Evolutionary conservation across 768 basidiomycete genomes (phyloP), one percentile per base, ranked within the genome.

Genomic region (Suillus clintonianus): DNA sequence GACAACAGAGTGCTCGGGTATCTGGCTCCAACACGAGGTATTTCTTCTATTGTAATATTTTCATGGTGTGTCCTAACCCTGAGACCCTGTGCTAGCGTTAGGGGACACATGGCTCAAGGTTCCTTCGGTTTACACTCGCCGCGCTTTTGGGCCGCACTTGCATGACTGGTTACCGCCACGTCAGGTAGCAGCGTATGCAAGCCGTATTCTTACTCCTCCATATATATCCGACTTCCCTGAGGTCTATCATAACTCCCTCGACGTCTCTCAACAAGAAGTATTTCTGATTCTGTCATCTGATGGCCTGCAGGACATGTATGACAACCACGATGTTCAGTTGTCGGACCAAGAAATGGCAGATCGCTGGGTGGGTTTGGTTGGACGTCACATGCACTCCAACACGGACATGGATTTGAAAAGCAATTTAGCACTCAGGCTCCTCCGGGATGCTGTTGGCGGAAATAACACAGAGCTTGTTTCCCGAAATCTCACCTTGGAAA

Each of bases 401-500:
- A 65, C 39, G 50, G 62, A 68, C 5, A 66, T 54, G 19, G 70
- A 62, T 17, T 17, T 57, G 2, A 64, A 63, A 30, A 59, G 41
- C 47, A 83, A 83, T 65, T 64, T 78, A 32, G 83, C 83, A 11
- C 66, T 84, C 34, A 63, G 70, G 50, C 68, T 83, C 45, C 74
- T 83, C 4, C 75, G 83, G 27, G 77, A 80, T 27, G 80, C 77
- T 3, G 70, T 83, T 10, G 82, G 82, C 9, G 83, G 83, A 30
- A 72, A 76, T 17, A 76, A 85, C 63, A 63, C 68, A 14, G 71
- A 75, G 19, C 71, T 75, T 6, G 78, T 75, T 14, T 83, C 82
- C n/a, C 76, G 77, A 65, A 79, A 77, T 50, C 60, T 83, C 37
- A 85, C 83, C 9, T 73, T 83, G 50, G 83, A 83, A 71, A 83